These are phyloP conservation scores for Candida chauliodis DNA, from an alignment of 805 yeast genomes.

Conservation along the genomic window DNA sequence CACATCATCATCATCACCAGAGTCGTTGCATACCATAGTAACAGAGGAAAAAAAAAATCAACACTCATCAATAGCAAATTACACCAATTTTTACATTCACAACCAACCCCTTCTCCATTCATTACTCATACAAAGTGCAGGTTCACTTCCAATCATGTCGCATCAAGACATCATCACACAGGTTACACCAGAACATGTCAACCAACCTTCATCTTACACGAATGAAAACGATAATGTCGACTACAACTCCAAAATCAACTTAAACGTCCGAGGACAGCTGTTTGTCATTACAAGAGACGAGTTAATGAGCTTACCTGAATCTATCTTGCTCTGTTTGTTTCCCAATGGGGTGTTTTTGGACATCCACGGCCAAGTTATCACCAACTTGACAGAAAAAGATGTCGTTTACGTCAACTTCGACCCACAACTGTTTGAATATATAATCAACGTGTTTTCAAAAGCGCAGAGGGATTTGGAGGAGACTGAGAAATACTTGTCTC, in stretches of 20 bases:
- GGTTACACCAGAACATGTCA: conserved; percentile 45
- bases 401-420: conserved; percentile 81
- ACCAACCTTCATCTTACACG: conserved; percentile 11
- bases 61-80: neutral
- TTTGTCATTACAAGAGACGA: conserved; percentile 85
- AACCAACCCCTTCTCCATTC: neutral
- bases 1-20: conserved; percentile 19
- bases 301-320: conserved; percentile 87
- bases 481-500: conserved; percentile 22
- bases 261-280: conserved; percentile 70
- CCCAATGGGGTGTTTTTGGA: conserved; percentile 90
- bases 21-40: neutral
- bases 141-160: conserved; percentile 24
- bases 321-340: conserved; percentile 77
- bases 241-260: conserved; percentile 63
- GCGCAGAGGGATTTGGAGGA: conserved; percentile 58
- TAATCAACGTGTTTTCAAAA: conserved; percentile 63
- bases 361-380: conserved; percentile 69
- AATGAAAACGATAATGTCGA: conserved; percentile 34
- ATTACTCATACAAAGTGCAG: conserved; percentile 3
- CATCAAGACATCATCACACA: conserved; percentile 65
- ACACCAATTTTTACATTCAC: no score
- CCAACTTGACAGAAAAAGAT: conserved; percentile 76
- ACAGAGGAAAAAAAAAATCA: conserved; percentile 2
- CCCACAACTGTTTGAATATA: conserved; percentile 82